Evolutionary conservation across 2,329 filamentous ascomycete genomes (phyloP).

Genomic region (Moelleriella libera): DNA sequence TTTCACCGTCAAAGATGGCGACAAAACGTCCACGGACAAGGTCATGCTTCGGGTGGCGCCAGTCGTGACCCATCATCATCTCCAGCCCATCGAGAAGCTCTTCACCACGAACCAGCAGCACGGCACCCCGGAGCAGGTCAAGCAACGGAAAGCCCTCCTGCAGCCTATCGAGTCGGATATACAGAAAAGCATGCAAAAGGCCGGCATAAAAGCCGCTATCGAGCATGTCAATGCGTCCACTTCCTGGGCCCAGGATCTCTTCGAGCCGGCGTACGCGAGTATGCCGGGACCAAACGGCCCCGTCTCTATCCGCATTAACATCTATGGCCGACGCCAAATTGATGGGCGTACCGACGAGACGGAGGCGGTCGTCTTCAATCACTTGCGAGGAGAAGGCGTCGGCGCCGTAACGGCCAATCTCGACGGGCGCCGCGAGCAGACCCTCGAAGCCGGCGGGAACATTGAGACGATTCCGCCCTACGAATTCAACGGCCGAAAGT

Average conservation of each 20-base stretch:
- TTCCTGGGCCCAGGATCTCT: constrained; percentile 23
- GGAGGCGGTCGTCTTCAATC: constrained; percentile 16
- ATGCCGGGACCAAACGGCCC: constrained; percentile 21
- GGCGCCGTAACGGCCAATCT: constrained; percentile 10
- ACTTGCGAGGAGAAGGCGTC: constrained; percentile 13
- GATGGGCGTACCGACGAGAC: constrained; percentile 5
- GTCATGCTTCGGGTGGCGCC: constrained; percentile 21
- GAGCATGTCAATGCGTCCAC: constrained; percentile 12
- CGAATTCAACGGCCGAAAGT: constrained; percentile 7
- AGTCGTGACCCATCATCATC: constrained; percentile 21
- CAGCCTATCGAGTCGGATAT: background rate
- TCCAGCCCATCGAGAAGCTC: constrained; percentile 14
- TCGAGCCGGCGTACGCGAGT: constrained; percentile 21
- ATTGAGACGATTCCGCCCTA: constrained; percentile 23
- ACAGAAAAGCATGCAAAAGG: background rate
- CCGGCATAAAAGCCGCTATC: constrained; percentile 6
- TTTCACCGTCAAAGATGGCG: constrained; percentile 16
- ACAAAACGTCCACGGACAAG: constrained; percentile 7
- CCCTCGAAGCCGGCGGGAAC: constrained; percentile 14
- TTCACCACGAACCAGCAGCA: constrained; percentile 11
- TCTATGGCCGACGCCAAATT: constrained; percentile 8
- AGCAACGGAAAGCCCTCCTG: background rate
- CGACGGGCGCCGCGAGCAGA: background rate
- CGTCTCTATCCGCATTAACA: constrained; percentile 14
- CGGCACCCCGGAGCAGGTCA: constrained; percentile 2